Base-by-base conservation (phyloP, 163 green algal species). In the Chlamydomonas reinhardtii region DNA sequence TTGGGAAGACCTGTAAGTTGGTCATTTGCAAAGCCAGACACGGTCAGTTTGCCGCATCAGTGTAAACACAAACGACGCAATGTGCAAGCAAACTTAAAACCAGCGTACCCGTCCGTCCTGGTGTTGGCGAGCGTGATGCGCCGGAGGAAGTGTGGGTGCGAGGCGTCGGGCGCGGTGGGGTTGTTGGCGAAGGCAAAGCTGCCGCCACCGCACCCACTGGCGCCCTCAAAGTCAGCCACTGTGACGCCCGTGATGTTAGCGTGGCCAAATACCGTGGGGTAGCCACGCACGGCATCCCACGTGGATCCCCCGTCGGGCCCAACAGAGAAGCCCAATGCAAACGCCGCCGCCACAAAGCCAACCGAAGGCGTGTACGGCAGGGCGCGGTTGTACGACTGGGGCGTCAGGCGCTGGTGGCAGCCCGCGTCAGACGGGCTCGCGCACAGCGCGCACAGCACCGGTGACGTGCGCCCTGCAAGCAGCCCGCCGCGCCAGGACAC, bases 131-230 rank as follows among this genome's bases (percentile, higher is more conserved):
- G 15, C 37, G 34, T 72, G 16, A 84, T 69, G 43, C 48, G 32
- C 17, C 20, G 17, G 29, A 93, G 76, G 73, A 59, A 73, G 77
- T 89, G 76, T 12, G 86, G 89, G 43, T 91, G 86, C 73, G 82
- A 88, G 11, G 89, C 89, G 61, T 93, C 89, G 11, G 86, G 82
- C 17, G 82, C 76, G 62, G 76, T 27, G 14, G 34, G 66, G 83
- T 93, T 66, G 65, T 90, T 91, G 20, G 37, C 74, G 15, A 93
- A n/a, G 0, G 89, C 89, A 59, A 79, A 88, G 34, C 29, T 73
- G 32, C 74, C 74, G 11, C 22, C 39, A 4, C 56, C 54, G 37
- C 72, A 72, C 66, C 80, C 86, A 19, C 62, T 65, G 12, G 20
- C 17, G 64, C 35, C n/a, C 74, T 59, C 56, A 70, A 89, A 93